Percentiles rank a stretch among this genome's conserved stretches.
These are phyloP conservation scores for Fagus sylvatica DNA, from an alignment of 306 rosid species.

Conservation along the genomic window DNA sequence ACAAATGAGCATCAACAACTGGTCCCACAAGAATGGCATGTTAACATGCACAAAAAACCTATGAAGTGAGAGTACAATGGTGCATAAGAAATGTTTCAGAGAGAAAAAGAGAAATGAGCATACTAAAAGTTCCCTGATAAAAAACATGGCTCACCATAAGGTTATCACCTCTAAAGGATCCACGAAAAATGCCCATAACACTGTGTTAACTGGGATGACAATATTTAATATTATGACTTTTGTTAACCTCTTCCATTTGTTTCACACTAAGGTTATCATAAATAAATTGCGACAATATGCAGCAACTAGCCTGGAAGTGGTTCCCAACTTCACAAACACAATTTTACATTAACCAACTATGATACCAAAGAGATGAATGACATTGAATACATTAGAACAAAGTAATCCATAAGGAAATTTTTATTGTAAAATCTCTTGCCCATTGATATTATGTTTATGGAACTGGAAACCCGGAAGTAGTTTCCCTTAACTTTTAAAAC, in stretches of 20 bases:
- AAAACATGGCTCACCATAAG: background rate
- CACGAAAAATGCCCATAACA: background rate
- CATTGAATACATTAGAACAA: background rate
- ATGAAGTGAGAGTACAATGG: too few relatives aligned
- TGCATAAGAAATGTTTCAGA: too few relatives aligned
- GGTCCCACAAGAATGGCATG: too few relatives aligned
- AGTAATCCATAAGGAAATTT: background rate
- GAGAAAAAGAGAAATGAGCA: too few relatives aligned
- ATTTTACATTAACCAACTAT: background rate
- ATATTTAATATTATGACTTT: background rate
- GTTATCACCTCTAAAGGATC: background rate
- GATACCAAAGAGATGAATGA: background rate
- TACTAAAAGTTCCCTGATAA: too few relatives aligned
- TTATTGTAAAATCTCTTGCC: background rate
- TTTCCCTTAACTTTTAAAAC: too few relatives aligned
- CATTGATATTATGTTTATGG: too few relatives aligned
- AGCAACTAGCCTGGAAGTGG: background rate
- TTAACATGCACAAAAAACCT: too few relatives aligned
- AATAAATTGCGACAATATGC: background rate
- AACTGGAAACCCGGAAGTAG: too few relatives aligned
- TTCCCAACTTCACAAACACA: background rate
- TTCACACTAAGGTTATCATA: background rate
- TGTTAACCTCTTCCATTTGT: background rate
- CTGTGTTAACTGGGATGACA: background rate
- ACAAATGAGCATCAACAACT: too few relatives aligned